Conservation (phyloP, 129 eudicot species). For the Tagetes erecta region DNA sequence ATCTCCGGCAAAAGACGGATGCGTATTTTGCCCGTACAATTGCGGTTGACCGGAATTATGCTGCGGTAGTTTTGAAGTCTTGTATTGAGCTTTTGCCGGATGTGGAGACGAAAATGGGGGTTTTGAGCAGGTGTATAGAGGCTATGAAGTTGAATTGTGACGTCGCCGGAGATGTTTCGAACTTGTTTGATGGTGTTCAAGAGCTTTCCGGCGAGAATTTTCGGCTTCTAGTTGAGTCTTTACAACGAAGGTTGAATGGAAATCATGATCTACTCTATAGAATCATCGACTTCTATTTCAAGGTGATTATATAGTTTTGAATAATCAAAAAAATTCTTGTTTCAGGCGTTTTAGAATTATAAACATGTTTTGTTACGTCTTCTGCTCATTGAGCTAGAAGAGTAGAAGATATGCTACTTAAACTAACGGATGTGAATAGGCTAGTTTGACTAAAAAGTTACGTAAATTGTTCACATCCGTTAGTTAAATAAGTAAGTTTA, state of each 20-base stretch:
- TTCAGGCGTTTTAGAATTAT: too few species aligned
- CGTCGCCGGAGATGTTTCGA: constrained; percentile 30
- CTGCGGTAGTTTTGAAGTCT: constrained; percentile 56
- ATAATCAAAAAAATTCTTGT: too few species aligned
- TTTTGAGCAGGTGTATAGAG: constrained; percentile 65
- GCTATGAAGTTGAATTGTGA: constrained; percentile 49
- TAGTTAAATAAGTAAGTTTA: too few species aligned
- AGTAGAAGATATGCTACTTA: too few species aligned
- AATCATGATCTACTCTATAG: constrained; percentile 65
- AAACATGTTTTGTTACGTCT: too few species aligned
- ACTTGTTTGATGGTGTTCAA: constrained; percentile 49
- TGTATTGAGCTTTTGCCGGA: constrained; percentile 66
- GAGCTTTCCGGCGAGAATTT: constrained; percentile 48
- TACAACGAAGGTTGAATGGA: constrained; percentile 42
- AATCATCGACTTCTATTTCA: constrained; percentile 69
- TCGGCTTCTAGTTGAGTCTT: constrained; percentile 43
- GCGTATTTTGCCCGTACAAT: constrained; percentile 53
- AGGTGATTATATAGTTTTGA: constrained; percentile 38
- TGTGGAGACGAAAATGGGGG: constrained; percentile 55
- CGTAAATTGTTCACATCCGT: too few species aligned
- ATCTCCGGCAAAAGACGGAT: constrained; percentile 57
- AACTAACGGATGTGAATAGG: too few species aligned
- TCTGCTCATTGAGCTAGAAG: too few species aligned
- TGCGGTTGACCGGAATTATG: constrained; percentile 44
- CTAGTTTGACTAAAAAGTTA: too few species aligned